Base-by-base conservation (phyloP, 495 filamentous ascomycete genomes). In the Aspergillus saccharolyticus region DNA sequence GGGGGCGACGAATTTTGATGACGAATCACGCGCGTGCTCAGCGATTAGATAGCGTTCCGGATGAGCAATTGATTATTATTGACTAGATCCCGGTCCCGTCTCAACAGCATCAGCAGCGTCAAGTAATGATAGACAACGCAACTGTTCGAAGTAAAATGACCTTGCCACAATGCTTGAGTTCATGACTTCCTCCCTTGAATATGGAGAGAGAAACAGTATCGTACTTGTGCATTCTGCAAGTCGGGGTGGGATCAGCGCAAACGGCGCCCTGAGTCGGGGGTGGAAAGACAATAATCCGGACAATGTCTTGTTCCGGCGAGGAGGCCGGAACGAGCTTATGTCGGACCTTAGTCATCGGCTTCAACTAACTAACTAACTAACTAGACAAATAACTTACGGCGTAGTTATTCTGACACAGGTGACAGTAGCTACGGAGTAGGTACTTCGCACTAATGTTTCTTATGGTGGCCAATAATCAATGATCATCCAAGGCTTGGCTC, bases 1-100 rank as follows among this genome's bases (percentile, higher is more conserved):
- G 47, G 47, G 33, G 47, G 47, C 47, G 9, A 50, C 47, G 47
- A 24, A 16, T 50, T 16, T n/a, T 50, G 47, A 50, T 28, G 47
- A 50, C 47, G 47, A 28, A 24, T 50, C 33, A 24, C 47, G 47
- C 47, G 47, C 24, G 17, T 25, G 9, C 25, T 28, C 9, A 24
- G 47, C 47, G 22, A 50, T 24, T 24, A 50, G 24, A 25, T 25
- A 50, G 21, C 21, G 22, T 28, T 28, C 21, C 16, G 21, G 24
- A 30, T 7, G 22, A 50, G 20, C 12, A 15, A 25, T 49, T 28
- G n/a, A n/a, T n/a, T 49, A n/a, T 25, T 50, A 17, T 50, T 30
- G 47, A 28, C 22, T 28, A 15, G 25, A 21, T 21, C 19, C n/a
- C n/a, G n/a, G n/a, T n/a, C n/a, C n/a, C n/a, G n/a, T n/a, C 20